Conservation (phyloP, 129 eudicot genomes). For the Arctium minus region DNA sequence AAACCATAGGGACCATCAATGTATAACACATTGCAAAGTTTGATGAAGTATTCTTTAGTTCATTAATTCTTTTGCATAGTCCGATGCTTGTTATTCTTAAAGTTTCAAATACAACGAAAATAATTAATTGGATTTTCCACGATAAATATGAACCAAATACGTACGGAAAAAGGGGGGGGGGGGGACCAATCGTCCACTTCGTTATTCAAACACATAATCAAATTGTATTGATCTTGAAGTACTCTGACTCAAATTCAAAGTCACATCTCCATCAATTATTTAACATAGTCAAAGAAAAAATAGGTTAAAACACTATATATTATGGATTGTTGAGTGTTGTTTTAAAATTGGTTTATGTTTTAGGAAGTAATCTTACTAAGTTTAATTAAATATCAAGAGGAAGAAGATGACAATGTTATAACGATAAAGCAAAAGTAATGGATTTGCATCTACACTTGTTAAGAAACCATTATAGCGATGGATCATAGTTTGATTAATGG, state of each 20-base stretch:
- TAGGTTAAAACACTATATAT: not conserved
- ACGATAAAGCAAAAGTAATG: not conserved
- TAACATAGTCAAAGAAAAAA: not conserved
- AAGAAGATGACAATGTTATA: not conserved
- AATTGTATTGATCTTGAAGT: not conserved
- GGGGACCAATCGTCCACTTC: slow-evolving; percentile 4
- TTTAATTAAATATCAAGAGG: not conserved
- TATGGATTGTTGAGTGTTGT: not conserved
- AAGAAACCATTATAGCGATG: not conserved
- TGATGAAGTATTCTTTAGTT: too few species aligned
- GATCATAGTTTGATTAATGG: not conserved
- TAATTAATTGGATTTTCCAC: too few species aligned
- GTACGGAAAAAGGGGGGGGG: too few species aligned
- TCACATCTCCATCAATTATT: not conserved
- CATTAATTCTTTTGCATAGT: too few species aligned
- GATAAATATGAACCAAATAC: not conserved
- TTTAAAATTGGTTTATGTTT: not conserved
- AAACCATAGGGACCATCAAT: too few species aligned
- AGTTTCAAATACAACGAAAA: too few species aligned
- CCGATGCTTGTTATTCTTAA: too few species aligned
- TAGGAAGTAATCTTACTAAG: not conserved
- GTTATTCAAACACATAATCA: not conserved
- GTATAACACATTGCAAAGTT: too few species aligned
- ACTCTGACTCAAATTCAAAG: not conserved
- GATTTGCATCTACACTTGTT: not conserved